Evolutionary conservation across 2,329 filamentous ascomycete species (phyloP), one percentile per base, ranked within the genome.

Genomic region (Leptosphaerulina australis): DNA sequence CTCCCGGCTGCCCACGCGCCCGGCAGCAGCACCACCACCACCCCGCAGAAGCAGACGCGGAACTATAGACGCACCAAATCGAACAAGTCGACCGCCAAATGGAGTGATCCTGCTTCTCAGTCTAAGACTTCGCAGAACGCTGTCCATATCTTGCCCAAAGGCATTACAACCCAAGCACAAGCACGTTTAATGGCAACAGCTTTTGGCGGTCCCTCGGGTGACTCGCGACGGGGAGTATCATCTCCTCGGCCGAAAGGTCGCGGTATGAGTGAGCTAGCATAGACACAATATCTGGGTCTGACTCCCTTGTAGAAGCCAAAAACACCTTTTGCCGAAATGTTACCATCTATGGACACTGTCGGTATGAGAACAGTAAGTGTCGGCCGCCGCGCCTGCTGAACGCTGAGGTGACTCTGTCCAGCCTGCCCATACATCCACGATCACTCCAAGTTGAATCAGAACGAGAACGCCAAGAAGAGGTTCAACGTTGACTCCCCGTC

Each of bases 401-500:
- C 41, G 7, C 25, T 29, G 34, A 61, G 30, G 49, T 68, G 53
- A 70, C 62, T 28, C 45, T 24, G 44, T 50, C 51, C 51, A 72
- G 70, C 70, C 53, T 96, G 91, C 76, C 86, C 88, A 59, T 96
- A 95, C 76, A 94, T 91, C 68, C 91, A 96, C 75, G 90, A 94
- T 61, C 83, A 85, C 51, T 81, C 84, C 62, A 91, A 86, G 74
- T 76, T 78, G 57, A 77, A 76, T 69, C 78, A 79, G 66, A 65
- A 74, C 67, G 83, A 85, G 48, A 76, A 71, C 51, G 59, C 62
- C 25, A 91, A 90, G 74, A 94, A 91, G 73, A 80, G 88, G 21
- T 81, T 99, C 60, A 99, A 96, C 73, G 94, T 96, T 67, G 94
- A 97, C 67, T 97, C 94, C 7, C 93, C 94, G 10, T 90, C 93